Conservation (phyloP, 805 yeast genomes). For the Ogataea saltuana region DNA sequence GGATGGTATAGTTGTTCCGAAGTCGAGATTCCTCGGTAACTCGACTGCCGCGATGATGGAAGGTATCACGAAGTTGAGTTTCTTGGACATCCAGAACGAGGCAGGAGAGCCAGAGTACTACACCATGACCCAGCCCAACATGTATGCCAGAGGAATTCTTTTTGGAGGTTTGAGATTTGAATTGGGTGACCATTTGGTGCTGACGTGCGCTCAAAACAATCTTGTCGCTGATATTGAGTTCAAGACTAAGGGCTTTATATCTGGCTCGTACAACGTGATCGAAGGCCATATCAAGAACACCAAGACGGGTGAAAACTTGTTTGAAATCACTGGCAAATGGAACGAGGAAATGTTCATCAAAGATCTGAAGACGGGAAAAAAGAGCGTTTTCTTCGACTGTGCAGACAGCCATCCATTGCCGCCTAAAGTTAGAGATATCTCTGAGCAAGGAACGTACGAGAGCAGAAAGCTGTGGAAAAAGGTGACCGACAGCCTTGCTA, state of each 20-base stretch:
- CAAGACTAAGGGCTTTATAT: conserved; percentile 90
- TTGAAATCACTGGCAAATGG: conserved; percentile 88
- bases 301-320: conserved; percentile 54
- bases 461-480: conserved; percentile 81
- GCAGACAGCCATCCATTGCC: conserved; percentile 47
- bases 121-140: conserved; percentile 89
- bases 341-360: conserved; percentile 77
- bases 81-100: conserved; percentile 57
- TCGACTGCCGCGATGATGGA: conserved; percentile 98
- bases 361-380: conserved; percentile 42
- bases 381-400: conserved; percentile 61
- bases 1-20: conserved; percentile 88
- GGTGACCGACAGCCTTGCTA: conserved; percentile 78
- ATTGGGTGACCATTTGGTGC: conserved; percentile 86
- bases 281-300: conserved; percentile 66
- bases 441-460: conserved; percentile 79
- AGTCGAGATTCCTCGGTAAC: conserved; percentile 87
- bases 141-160: conserved; percentile 90
- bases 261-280: conserved; percentile 89
- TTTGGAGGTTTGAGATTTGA: conserved; percentile 90
- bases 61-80: conserved; percentile 72
- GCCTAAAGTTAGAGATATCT: conserved; percentile 76
- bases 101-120: conserved; percentile 62
- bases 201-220: conserved; percentile 60
- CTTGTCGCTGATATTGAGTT: conserved; percentile 83